Evolutionary conservation across 148 eudicot species (phyloP), one percentile per base, ranked within the genome.

Genomic region (Chenopodium suecicum): DNA sequence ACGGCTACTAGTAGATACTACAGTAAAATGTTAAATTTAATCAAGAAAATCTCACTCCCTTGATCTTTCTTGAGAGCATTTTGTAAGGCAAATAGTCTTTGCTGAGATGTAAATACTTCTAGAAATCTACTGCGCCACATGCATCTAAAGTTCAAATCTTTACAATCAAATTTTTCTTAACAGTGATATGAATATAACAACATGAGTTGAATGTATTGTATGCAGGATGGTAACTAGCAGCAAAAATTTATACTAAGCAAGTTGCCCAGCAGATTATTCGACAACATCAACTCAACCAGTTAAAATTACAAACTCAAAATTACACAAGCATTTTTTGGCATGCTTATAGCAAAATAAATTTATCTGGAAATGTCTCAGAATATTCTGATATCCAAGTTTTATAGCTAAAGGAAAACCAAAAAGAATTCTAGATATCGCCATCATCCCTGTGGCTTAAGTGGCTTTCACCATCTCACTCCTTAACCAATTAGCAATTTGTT

Each of bases 401-500:
- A 73, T 41, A 77, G 29, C 73, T 37, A 77, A 48, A 31, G 20
- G 74, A 71, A 41, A 37, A 37, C 74, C 72, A 79, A 27, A 71
- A 79, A 52, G 50, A 71, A 71, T 73, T 85, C 81, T 84, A 81
- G 60, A 86, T 80, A 76, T 70, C 77, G 68, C 70, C 85, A 75
- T 77, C n/a, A 71, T 79, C 79, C 58, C 34, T 66, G 44, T 41
- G 62, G 63, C 72, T 67, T 73, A 77, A 76, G 44, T 4, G 58
- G n/a, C 54, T 56, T 56, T 44, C 46, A 68, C 4, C 22, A 22
- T 19, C 64, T 54, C 67, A 44, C 44, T 34, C 4, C 76, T 88
- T 81, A 91, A 75, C 93, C 96, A 68, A 89, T 79, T 11, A 92
- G 81, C 87, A 92, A 65, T 88, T 89, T 92, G 83, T 84, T 89